A percentile compares a stretch with the other conserved stretches of the same genome.
phyloP scores from a whole-genome alignment of 768 basidiomycete genomes.

The Naganishia kalamii region DNA sequence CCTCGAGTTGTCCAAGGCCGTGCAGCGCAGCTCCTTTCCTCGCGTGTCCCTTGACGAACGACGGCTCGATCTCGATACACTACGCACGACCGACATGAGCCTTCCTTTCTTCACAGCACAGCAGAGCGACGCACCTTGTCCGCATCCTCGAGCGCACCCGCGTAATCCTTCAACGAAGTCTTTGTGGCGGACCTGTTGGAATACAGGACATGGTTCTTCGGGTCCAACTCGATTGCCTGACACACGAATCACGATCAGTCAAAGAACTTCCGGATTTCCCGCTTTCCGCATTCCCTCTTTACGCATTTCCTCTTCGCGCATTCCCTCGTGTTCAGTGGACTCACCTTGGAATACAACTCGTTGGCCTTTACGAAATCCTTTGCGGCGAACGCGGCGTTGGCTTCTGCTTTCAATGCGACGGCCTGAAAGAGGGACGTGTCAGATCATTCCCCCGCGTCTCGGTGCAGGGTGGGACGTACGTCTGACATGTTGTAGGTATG shows the following conservation, averaged over 20 bases:
- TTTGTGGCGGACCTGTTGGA: constrained; percentile 89
- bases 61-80: constrained; percentile 61
- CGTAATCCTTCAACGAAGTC: constrained; percentile 74
- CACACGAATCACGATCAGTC: too few species aligned
- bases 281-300: too few species aligned
- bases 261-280: too few species aligned
- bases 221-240: constrained; percentile 74
- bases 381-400: constrained; percentile 91
- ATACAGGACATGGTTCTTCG: constrained; percentile 77
- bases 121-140: constrained; percentile 80
- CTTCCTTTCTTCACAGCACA: background rate
- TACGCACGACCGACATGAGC: background rate
- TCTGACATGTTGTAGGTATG: constrained; percentile 1
- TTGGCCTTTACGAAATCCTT: constrained; percentile 84
- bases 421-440: too few species aligned
- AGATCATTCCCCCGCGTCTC: too few species aligned
- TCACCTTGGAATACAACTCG: constrained; percentile 43
- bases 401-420: constrained; percentile 73
- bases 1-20: constrained; percentile 67
- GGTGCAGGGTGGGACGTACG: background rate
- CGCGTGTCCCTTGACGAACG: constrained; percentile 84
- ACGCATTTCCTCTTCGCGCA: background rate
- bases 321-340: background rate
- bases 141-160: constrained; percentile 73
- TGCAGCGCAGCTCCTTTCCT: constrained; percentile 91